These are phyloP conservation scores for Yamadazyma sp. DNA, from an alignment of 805 yeast species.

Conservation along the genomic window DNA sequence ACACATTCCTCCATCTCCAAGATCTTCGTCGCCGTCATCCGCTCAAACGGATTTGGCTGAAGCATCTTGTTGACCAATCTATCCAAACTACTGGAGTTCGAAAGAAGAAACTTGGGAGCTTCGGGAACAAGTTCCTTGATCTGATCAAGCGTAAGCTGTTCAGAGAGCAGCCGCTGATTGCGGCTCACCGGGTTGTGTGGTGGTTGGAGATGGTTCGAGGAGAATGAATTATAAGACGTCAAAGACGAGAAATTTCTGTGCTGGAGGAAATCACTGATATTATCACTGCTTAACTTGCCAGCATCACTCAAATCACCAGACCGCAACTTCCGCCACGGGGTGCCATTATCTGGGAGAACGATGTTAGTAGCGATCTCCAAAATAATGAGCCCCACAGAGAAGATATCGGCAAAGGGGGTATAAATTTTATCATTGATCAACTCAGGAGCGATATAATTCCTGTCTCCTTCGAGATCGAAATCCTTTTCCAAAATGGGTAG, in stretches of 20 bases:
- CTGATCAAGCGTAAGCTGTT: constrained; percentile 13
- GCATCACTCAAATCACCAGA: constrained; percentile 96
- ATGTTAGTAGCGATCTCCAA: constrained; percentile 96
- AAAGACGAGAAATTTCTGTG: constrained; percentile 36
- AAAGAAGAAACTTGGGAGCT: constrained; percentile 82
- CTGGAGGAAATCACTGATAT: constrained; percentile 42
- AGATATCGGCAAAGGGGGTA: constrained; percentile 90
- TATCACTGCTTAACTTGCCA: constrained; percentile 66
- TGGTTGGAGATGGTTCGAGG: constrained; percentile 10
- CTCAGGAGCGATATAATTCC: constrained; percentile 98
- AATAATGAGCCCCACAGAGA: constrained; percentile 90
- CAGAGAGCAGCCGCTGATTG: constrained; percentile 9
- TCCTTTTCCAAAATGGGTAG: constrained; percentile 63
- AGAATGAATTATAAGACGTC: constrained; percentile 30
- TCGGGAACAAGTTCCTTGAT: constrained; percentile 60
- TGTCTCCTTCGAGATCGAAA: constrained; percentile 93
- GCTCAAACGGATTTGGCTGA: constrained; percentile 70
- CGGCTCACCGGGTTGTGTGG: constrained; percentile 11
- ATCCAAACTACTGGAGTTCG: constrained; percentile 61
- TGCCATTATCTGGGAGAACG: constrained; percentile 90
- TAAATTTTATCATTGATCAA: constrained; percentile 78
- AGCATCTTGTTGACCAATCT: constrained; percentile 85
- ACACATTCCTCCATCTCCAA: constrained; percentile 69
- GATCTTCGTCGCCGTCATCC: constrained; percentile 82
- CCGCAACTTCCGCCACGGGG: constrained; percentile 93